Evolutionary conservation across 2,329 filamentous ascomycete species (phyloP).

Genomic region (Claviceps fusiformis): DNA sequence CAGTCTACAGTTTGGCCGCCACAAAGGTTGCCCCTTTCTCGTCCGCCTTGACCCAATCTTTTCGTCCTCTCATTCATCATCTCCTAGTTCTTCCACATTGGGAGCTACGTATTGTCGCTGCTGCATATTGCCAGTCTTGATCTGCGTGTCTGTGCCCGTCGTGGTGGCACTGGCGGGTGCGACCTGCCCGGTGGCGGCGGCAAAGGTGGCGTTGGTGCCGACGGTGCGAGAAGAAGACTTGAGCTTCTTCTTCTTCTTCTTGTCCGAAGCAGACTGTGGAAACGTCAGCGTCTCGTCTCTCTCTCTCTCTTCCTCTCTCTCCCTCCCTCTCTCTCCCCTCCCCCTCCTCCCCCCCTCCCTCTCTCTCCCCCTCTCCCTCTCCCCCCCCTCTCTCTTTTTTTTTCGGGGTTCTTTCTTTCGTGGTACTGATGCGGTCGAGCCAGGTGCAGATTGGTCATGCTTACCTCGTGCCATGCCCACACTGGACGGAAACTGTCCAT

Average conservation of each 20-base stretch:
- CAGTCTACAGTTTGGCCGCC: not conserved
- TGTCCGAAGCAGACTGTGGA: constrained; percentile 10
- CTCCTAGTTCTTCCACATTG: constrained; percentile 36
- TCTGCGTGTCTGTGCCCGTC: constrained; percentile 41
- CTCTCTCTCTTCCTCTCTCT: too few species aligned
- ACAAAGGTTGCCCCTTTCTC: too few species aligned
- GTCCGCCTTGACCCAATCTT: not conserved
- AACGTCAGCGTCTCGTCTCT: not conserved
- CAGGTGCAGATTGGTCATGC: constrained; percentile 14
- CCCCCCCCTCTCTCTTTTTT: too few species aligned
- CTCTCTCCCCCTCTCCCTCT: too few species aligned
- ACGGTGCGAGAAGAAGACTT: constrained; percentile 23
- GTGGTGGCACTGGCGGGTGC: constrained; percentile 40
- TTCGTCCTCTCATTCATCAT: constrained; percentile 28
- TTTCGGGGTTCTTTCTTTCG: too few species aligned
- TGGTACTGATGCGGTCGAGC: too few species aligned
- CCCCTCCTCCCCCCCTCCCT: too few species aligned
- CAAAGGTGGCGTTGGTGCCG: constrained; percentile 29
- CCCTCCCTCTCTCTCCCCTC: too few species aligned
- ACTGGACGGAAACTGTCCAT: constrained; percentile 92
- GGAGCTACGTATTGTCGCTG: constrained; percentile 36
- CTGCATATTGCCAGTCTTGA: constrained; percentile 29
- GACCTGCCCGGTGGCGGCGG: constrained; percentile 38
- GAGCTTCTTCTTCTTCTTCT: constrained; percentile 44
- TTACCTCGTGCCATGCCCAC: constrained; percentile 97